phyloP scores from a whole-genome alignment of 805 yeast genomes.

The Kluyveromyces lactis region DNA sequence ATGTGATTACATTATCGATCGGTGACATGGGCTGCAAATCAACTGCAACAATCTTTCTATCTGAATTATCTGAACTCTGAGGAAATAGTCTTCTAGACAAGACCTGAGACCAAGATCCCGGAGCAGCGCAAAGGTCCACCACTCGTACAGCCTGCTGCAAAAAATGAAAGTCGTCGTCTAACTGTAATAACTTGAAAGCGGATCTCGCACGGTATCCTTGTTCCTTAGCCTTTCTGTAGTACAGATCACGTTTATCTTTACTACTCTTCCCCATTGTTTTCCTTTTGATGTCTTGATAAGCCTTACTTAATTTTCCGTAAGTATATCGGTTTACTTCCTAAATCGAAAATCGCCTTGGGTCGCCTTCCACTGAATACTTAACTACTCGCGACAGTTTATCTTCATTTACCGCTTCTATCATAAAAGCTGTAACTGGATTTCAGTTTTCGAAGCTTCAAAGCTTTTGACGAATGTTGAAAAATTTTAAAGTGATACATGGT shows the following conservation, averaged over 20 bases:
- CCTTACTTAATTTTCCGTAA: too few species aligned
- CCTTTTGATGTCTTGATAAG: too few species aligned
- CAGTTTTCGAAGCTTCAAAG: too few species aligned
- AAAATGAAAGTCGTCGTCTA: slow-evolving; percentile 83
- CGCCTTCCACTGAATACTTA: too few species aligned
- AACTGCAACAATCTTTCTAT: slow-evolving; percentile 67
- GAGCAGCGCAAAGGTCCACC: slow-evolving; percentile 97
- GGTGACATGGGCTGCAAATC: slow-evolving; percentile 98
- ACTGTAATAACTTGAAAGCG: slow-evolving; percentile 85
- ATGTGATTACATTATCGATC: slow-evolving; percentile 77
- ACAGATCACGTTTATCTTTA: slow-evolving; percentile 89
- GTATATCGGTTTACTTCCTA: too few species aligned
- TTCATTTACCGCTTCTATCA: too few species aligned
- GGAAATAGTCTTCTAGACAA: slow-evolving; percentile 57
- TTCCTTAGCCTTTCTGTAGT: slow-evolving; percentile 90
- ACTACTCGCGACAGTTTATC: too few species aligned
- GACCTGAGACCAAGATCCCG: slow-evolving; percentile 98
- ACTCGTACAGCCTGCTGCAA: slow-evolving; percentile 70
- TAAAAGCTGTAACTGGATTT: too few species aligned
- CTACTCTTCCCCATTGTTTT: slow-evolving; percentile 80
- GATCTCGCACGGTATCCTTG: slow-evolving; percentile 98
- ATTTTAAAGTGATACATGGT: neutral
- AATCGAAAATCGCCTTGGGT: too few species aligned
- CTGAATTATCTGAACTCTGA: slow-evolving; percentile 28
- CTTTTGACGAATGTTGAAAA: neutral